A percentile compares a stretch with the other conserved stretches of the same genome.
phyloP scores from a whole-genome alignment of 164 flowering plant genomes.

The Hamamelis virginiana region DNA sequence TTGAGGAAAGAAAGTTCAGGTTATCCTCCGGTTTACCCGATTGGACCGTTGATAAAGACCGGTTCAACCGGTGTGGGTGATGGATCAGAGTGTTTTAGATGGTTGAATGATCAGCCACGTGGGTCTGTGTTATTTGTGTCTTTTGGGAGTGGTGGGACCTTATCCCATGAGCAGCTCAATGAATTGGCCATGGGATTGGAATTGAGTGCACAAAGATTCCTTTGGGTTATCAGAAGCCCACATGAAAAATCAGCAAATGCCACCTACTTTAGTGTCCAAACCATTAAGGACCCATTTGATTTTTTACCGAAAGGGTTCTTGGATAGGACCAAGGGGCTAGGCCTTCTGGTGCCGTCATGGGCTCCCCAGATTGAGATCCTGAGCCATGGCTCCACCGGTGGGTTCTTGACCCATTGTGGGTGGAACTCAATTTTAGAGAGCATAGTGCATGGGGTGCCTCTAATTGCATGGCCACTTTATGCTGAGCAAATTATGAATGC shows the following conservation, averaged over 20 bases:
- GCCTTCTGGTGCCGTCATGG: too few species aligned
- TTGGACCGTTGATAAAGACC: conserved; percentile 12
- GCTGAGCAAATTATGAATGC: conserved; percentile 34
- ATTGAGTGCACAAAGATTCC: conserved; percentile 31
- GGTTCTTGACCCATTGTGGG: too few species aligned
- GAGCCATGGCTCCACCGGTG: too few species aligned
- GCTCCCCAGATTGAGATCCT: too few species aligned
- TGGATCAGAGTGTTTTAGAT: too few species aligned
- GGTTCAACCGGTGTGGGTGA: conserved; percentile 4
- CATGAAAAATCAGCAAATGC: conserved; percentile 13
- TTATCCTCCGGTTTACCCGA: conserved; percentile 20
- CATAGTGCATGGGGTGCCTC: conserved; percentile 24
- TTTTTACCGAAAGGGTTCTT: conserved; percentile 28
- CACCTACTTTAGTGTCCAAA: background rate
- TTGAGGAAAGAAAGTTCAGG: conserved; percentile 11
- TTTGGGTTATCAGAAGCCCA: conserved; percentile 34
- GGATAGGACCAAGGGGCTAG: too few species aligned
- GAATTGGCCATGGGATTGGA: conserved; percentile 38
- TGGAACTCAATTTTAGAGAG: conserved; percentile 36
- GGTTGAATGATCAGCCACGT: conserved; percentile 40
- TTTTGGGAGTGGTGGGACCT: conserved; percentile 45
- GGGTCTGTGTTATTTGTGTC: conserved; percentile 32
- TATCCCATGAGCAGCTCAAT: conserved; percentile 20
- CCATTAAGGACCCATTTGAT: conserved; percentile 16
- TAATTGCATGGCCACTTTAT: conserved; percentile 39